A percentile compares a stretch with the other conserved stretches of the same genome.
phyloP scores from a whole-genome alignment of 2,329 filamentous ascomycete genomes.

The Trichoderma atroviride region DNA sequence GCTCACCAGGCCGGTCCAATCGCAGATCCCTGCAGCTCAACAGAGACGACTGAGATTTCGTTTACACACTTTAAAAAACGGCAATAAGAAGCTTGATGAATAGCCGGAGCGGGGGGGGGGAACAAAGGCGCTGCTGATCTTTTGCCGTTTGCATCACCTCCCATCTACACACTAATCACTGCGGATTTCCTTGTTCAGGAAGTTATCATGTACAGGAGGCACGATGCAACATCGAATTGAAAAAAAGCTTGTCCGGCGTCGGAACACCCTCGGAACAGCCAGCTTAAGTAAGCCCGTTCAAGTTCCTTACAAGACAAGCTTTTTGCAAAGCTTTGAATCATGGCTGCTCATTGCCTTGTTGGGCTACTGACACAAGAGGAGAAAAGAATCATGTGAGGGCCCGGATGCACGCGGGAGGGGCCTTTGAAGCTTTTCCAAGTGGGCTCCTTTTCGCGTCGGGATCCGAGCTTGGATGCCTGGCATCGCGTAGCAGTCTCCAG shows the following conservation, averaged over 20 bases:
- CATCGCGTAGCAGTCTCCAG: neutral
- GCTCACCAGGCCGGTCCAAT: neutral
- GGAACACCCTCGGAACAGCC: neutral
- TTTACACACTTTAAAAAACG: neutral
- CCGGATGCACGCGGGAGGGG: conserved; percentile 22
- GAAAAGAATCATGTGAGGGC: conserved; percentile 14
- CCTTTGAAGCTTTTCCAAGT: neutral
- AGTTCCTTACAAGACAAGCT: conserved; percentile 12
- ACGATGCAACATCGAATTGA: neutral
- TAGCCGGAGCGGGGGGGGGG: conserved; percentile 14
- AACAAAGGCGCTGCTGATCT: conserved; percentile 18
- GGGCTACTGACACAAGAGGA: neutral
- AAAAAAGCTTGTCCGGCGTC: neutral
- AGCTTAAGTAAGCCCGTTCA: neutral
- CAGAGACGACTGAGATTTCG: neutral
- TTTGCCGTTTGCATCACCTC: conserved; percentile 11
- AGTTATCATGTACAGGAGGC: neutral
- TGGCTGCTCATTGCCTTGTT: neutral
- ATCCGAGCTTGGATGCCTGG: neutral
- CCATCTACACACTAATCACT: neutral
- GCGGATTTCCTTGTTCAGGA: conserved; percentile 13
- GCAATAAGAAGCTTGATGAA: neutral
- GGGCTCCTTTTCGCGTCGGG: neutral
- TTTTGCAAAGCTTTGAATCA: neutral
- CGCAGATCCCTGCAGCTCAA: neutral